Evolutionary conservation across 2,329 filamentous ascomycete genomes (phyloP).

Genomic region (Phyllosticta ampelicida): DNA sequence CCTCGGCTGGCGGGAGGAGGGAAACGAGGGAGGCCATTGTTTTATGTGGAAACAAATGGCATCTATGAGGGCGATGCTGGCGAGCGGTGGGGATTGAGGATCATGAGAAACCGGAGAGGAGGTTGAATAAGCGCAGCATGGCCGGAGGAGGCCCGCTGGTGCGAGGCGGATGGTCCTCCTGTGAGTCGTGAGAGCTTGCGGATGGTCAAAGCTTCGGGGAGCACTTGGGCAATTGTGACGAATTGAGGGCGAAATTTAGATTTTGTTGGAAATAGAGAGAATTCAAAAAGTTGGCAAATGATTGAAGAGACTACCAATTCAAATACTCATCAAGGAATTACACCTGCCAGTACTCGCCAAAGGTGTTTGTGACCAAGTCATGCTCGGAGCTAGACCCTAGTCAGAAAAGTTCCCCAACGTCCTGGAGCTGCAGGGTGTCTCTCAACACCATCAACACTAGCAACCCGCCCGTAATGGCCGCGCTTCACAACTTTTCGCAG

Average conservation of each 20-base stretch:
- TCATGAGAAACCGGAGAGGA: not conserved
- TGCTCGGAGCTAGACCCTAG: slow-evolving; percentile 1
- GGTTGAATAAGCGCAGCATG: not conserved
- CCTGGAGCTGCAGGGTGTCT: not conserved
- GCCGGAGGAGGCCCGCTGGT: not conserved
- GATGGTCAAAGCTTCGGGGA: slow-evolving; percentile 2
- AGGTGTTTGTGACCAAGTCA: too few species aligned
- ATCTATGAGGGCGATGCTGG: not conserved
- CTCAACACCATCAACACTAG: not conserved
- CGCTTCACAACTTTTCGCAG: slow-evolving; percentile 2
- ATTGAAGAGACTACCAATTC: too few species aligned
- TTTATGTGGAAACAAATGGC: not conserved
- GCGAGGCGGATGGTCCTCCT: not conserved
- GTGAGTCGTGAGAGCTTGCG: slow-evolving; percentile 3
- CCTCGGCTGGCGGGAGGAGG: slow-evolving; percentile 36
- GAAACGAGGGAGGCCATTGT: slow-evolving; percentile 26
- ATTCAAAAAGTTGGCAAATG: not conserved
- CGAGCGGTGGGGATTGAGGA: not conserved
- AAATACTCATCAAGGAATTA: too few species aligned
- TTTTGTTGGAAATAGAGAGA: too few species aligned
- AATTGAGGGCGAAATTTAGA: not conserved
- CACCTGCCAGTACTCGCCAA: too few species aligned
- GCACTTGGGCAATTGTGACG: not conserved
- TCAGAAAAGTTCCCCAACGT: slow-evolving; percentile 10
- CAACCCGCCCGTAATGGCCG: slow-evolving; percentile 1